Conservation (phyloP, 192 early-diverging fungal genomes). For the Gaertneriomyces sp. region DNA sequence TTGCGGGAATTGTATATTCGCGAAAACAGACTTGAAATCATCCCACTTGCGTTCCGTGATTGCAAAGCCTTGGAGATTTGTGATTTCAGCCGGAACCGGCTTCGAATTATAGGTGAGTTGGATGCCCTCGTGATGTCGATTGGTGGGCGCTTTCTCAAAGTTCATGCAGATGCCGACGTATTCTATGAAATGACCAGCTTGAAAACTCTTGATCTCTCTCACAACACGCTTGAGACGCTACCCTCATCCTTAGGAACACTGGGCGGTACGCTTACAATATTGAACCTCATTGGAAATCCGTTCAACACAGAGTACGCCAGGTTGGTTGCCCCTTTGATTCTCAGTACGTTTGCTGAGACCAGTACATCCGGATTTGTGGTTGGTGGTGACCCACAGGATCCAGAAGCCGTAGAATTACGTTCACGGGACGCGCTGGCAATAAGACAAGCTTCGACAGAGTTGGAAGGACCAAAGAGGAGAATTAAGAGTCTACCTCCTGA, state of each 20-base stretch:
- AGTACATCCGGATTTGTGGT: too few species aligned
- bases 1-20: slow-evolving; percentile 38
- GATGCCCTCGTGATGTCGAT: background rate
- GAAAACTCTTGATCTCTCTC: slow-evolving; percentile 34
- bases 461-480: background rate
- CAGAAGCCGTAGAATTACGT: too few species aligned
- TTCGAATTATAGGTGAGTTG: slow-evolving; percentile 36
- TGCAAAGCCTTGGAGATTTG: slow-evolving; percentile 29
- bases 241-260: slow-evolving; percentile 47
- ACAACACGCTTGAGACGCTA: slow-evolving; percentile 35
- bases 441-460: too few species aligned
- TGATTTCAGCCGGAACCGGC: slow-evolving; percentile 35
- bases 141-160: background rate
- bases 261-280: slow-evolving; percentile 9
- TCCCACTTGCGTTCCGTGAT: slow-evolving; percentile 32
- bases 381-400: too few species aligned
- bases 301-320: slow-evolving; percentile 13
- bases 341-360: too few species aligned
- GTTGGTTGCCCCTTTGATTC: slow-evolving; percentile 10
- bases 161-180: slow-evolving; percentile 12
- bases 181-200: slow-evolving; percentile 23
- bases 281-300: slow-evolving; percentile 28
- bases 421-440: too few species aligned
- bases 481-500: slow-evolving; percentile 12
- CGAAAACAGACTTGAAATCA: slow-evolving; percentile 29